phyloP scores from a whole-genome alignment of 352 stramenopile genomes.

The Aphanomyces euteiches region DNA sequence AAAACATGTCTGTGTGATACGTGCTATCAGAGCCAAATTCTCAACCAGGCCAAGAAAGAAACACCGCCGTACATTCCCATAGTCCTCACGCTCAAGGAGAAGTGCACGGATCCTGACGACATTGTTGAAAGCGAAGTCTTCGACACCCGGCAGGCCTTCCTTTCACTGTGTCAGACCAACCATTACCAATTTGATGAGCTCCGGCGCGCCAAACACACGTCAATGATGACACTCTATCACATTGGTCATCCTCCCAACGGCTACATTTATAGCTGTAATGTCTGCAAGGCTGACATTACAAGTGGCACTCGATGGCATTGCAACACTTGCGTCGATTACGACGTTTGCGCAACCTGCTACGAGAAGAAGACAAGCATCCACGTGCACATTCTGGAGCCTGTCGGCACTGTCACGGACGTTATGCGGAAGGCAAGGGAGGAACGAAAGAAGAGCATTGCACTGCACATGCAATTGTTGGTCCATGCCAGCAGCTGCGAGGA shows the following conservation, averaged over 20 bases:
- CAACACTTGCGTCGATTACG: conserved; percentile 82
- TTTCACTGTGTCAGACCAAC: conserved; percentile 95
- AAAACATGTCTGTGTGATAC: conserved; percentile 65
- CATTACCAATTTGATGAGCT: conserved; percentile 99
- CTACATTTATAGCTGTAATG: conserved; percentile 84
- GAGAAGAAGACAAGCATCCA: conserved; percentile 82
- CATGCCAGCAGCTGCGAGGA: conserved; percentile 93
- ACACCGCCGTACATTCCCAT: conserved; percentile 37
- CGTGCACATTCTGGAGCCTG: conserved; percentile 74
- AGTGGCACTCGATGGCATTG: conserved; percentile 87
- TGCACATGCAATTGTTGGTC: conserved; percentile 98
- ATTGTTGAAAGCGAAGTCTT: conserved; percentile 89
- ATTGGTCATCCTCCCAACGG: conserved; percentile 93
- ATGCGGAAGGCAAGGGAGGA: conserved; percentile 71
- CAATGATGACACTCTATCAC: conserved; percentile 99
- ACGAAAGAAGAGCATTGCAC: conserved; percentile 92
- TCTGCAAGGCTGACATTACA: conserved; percentile 80
- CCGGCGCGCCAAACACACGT: conserved; percentile 97
- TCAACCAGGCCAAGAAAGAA: conserved; percentile 42
- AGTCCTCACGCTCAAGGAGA: conserved; percentile 50
- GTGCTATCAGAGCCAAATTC: conserved; percentile 47
- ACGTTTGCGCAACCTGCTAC: conserved; percentile 86
- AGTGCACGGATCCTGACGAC: conserved; percentile 75
- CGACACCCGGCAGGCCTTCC: conserved; percentile 96
- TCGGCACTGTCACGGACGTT: conserved; percentile 56